Base-by-base conservation (phyloP, 2,329 filamentous ascomycete genomes). In the Ilyonectria sp. region DNA sequence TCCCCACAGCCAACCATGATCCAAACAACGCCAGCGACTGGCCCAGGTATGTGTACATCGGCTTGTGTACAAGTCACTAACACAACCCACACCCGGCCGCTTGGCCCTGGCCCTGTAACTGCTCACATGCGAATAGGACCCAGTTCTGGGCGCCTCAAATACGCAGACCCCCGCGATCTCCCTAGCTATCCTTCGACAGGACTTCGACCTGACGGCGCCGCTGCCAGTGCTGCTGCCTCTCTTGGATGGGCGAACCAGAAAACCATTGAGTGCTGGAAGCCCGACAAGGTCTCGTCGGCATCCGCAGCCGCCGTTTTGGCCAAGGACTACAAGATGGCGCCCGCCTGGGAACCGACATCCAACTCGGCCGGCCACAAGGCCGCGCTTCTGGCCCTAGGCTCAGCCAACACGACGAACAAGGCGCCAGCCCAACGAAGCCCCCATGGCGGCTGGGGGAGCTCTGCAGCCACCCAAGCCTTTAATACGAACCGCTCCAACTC, bases 161-260 rank as follows among this genome's bases (percentile, higher is more conserved):
- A 94, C 84, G 93, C 93, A 67, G 87, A 89, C 75, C 89, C 92
- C 49, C 86, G 90, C 76, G 90, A 93, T 73, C 87, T 96, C 23
- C 93, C 93, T 43, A 93, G 91, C 75, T 95, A 87, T 75, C 93
- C 93, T 13, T 90, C 91, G 10, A 79, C 86, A 64, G 92, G 93
- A 43, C 85, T 94, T 65, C 82, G 79, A 60, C 74, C 84, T 50
- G 84, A 87, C 72, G 84, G 82, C 73, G 84, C 86, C 58, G 93
- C 93, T 63, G 93, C 93, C 67, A 89, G 91, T 71, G 90, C 92
- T 62, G 94, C 94, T 60, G 93, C 93, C 46, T 89, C 87, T 58
- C 83, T 95, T 52, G 93, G 93, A 57, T 93, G 93, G 85, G 86
- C 89, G 55, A 93, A 89, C 76, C 89, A 89, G 73, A 93, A 89